Conservation (phyloP, 352 stramenopile species). For the Paralagenidium karlingii region DNA sequence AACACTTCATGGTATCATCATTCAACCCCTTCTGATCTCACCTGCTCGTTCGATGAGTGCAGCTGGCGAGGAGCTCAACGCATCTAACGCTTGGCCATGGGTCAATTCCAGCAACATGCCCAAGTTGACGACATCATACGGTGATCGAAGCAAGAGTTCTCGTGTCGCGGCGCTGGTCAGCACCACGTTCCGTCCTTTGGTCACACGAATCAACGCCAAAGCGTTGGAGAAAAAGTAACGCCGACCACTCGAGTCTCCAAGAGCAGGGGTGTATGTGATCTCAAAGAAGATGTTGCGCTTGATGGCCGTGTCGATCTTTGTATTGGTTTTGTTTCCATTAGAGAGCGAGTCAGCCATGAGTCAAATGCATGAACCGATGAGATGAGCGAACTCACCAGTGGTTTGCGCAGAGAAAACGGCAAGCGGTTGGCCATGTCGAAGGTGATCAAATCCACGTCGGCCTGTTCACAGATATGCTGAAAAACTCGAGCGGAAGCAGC, state of each 20-base stretch:
- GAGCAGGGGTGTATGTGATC: slow-evolving; percentile 63
- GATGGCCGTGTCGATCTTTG: slow-evolving; percentile 60
- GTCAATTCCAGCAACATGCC: slow-evolving; percentile 58
- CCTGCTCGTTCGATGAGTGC: slow-evolving; percentile 53
- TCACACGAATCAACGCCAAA: slow-evolving; percentile 61
- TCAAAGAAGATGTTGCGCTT: slow-evolving; percentile 68
- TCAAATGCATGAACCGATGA: background rate
- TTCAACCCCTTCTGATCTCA: slow-evolving; percentile 2
- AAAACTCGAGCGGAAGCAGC: slow-evolving; percentile 55
- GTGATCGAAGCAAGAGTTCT: slow-evolving; percentile 63
- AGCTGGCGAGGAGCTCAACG: slow-evolving; percentile 34
- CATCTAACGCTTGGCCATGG: slow-evolving; percentile 53
- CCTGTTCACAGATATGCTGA: slow-evolving; percentile 72
- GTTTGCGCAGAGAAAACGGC: slow-evolving; percentile 65
- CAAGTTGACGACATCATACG: slow-evolving; percentile 74
- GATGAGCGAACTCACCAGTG: slow-evolving; percentile 25
- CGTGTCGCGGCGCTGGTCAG: slow-evolving; percentile 59
- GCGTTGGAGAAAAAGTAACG: slow-evolving; percentile 83
- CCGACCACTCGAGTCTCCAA: slow-evolving; percentile 58
- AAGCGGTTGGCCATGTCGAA: slow-evolving; percentile 71
- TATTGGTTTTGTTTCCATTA: background rate
- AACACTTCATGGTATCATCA: background rate
- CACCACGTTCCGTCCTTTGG: slow-evolving; percentile 48
- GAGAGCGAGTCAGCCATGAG: slow-evolving; percentile 1
- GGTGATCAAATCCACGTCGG: slow-evolving; percentile 67